These are phyloP conservation scores for Falciphora oryzae DNA, from an alignment of 2,329 filamentous ascomycete genomes.

Conservation along the genomic window DNA sequence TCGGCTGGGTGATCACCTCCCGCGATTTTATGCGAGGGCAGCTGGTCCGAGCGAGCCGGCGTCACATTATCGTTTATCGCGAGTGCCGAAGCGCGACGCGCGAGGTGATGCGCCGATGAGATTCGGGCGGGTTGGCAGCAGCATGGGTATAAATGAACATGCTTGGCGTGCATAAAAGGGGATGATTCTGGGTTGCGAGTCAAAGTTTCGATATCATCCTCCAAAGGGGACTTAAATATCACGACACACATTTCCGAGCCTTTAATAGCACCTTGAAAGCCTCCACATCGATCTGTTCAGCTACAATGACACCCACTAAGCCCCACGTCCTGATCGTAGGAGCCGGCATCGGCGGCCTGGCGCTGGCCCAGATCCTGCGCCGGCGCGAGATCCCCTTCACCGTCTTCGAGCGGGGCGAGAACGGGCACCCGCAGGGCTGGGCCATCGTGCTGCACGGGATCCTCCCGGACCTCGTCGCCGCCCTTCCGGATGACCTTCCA, in stretches of 20 bases:
- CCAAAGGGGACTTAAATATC: no score
- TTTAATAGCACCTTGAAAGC: no score
- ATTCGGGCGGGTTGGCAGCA: no score
- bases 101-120: not conserved
- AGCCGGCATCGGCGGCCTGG: slow-evolving; percentile 12
- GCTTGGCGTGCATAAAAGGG: not conserved
- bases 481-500: slow-evolving; percentile 19
- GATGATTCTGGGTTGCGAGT: not conserved
- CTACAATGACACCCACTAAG: not conserved
- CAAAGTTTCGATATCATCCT: no score
- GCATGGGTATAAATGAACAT: not conserved
- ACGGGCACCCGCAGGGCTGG: not conserved
- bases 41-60: not conserved
- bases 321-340: slow-evolving; percentile 8
- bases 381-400: slow-evolving; percentile 18
- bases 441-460: not conserved
- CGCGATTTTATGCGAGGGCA: no score
- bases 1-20: no score
- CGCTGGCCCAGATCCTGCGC: slow-evolving; percentile 12
- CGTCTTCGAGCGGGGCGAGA: not conserved
- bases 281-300: not conserved
- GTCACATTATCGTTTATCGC: not conserved
- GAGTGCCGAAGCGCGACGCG: not conserved
- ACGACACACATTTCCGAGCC: no score
- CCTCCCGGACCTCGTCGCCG: slow-evolving; percentile 10